Evolutionary conservation across 352 stramenopile species (phyloP).

Genomic region (Pythium pyrilobum): DNA sequence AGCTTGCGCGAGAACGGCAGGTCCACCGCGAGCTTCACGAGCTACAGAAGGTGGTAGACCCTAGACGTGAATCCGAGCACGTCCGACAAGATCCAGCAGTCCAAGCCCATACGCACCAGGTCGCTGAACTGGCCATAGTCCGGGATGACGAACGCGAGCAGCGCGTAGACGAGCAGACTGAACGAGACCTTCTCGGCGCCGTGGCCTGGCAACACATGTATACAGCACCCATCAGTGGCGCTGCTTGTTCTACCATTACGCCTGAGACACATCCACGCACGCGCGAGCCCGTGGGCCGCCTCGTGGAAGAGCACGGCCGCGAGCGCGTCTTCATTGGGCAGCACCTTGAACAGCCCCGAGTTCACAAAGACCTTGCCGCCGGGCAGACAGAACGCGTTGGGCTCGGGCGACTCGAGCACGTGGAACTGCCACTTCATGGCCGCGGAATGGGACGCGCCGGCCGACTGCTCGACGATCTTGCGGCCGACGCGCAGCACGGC

Average conservation of each 20-base stretch:
- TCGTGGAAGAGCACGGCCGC: conserved; percentile 72
- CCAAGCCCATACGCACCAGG: conserved; percentile 41
- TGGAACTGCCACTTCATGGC: conserved; percentile 71
- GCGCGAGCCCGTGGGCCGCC: conserved; percentile 56
- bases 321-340: conserved; percentile 54
- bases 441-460: conserved; percentile 15
- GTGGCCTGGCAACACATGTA: conserved; percentile 31
- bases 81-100: too few relatives aligned
- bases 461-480: conserved; percentile 43
- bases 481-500: conserved; percentile 49
- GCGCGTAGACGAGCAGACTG: conserved; percentile 47
- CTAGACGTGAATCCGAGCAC: too few relatives aligned
- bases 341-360: conserved; percentile 63
- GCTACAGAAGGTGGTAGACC: too few relatives aligned
- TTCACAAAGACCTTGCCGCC: conserved; percentile 75
- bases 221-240: neutral
- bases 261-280: too few relatives aligned
- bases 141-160: conserved; percentile 43
- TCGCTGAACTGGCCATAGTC: conserved; percentile 58
- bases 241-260: neutral
- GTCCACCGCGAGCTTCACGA: conserved; percentile 24
- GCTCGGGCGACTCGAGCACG: conserved; percentile 56
- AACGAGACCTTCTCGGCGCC: conserved; percentile 69
- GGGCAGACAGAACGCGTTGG: conserved; percentile 70
- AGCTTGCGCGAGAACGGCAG: conserved; percentile 29